Evolutionary conservation across 164 flowering plant species (phyloP).

Genomic region (Brasenia schreberi): DNA sequence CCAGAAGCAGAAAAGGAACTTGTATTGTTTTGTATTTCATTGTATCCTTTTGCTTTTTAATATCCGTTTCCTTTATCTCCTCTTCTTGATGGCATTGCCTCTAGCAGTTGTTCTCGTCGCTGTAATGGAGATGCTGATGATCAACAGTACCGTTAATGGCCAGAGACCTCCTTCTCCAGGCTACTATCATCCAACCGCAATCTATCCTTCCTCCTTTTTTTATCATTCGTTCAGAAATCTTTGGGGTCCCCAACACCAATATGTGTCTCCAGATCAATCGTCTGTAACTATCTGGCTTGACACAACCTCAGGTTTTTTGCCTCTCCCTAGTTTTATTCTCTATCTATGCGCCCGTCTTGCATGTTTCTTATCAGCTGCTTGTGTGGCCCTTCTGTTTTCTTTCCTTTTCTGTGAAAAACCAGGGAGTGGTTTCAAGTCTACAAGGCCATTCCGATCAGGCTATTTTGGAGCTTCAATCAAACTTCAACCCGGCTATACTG

Average conservation of each 20-base stretch:
- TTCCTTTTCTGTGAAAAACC: background rate
- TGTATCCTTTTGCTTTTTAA: too few relatives aligned
- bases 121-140: background rate
- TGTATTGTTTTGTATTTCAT: too few relatives aligned
- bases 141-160: background rate
- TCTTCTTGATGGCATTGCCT: too few relatives aligned
- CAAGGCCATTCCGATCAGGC: conserved; percentile 56
- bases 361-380: background rate
- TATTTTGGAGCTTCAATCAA: conserved; percentile 67
- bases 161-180: conserved; percentile 41
- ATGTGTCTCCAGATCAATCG: conserved; percentile 21
- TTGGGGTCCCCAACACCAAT: conserved; percentile 71
- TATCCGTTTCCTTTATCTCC: too few relatives aligned
- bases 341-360: background rate
- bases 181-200: conserved; percentile 38
- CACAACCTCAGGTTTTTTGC: conserved; percentile 31
- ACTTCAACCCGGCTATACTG: conserved; percentile 71
- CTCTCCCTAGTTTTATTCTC: background rate
- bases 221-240: conserved; percentile 32
- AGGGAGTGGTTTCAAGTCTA: conserved; percentile 84
- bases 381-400: background rate
- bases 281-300: conserved; percentile 46
- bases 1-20: too few relatives aligned
- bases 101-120: too few relatives aligned
- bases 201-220: conserved; percentile 22